phyloP scores from a whole-genome alignment of 257 asterid species.

The Nicotiana tomentosiformis region DNA sequence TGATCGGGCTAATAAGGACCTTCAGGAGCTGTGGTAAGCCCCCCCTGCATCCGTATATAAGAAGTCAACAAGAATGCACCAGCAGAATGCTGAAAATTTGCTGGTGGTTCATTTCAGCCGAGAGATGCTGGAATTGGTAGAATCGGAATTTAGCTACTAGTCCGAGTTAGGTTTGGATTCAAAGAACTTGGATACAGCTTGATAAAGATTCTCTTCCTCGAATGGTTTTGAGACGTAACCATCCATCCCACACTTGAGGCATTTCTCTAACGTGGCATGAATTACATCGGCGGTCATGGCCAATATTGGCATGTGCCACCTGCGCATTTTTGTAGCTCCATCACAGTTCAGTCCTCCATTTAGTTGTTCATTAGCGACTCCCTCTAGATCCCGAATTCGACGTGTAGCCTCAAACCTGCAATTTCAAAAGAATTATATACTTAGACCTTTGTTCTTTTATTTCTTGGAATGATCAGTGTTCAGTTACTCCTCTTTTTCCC shows the following conservation, averaged over 20 bases:
- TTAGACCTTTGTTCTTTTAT: neutral
- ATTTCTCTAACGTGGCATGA: conserved; percentile 71
- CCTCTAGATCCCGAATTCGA: conserved; percentile 68
- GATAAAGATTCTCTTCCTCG: conserved; percentile 73
- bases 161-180: conserved; percentile 30
- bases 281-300: conserved; percentile 98
- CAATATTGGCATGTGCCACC: conserved; percentile 75
- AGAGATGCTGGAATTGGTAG: neutral
- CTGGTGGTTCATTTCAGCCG: conserved; percentile 16
- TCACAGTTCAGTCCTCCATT: conserved; percentile 21
- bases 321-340: neutral
- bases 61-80: conserved; percentile 15
- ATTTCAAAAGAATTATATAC: neutral
- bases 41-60: too few species aligned
- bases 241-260: conserved; percentile 77
- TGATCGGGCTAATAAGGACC: neutral
- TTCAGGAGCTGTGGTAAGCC: too few species aligned
- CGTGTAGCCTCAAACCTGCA: conserved; percentile 86
- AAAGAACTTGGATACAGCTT: conserved; percentile 74
- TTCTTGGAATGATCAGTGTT: neutral
- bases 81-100: conserved; percentile 35
- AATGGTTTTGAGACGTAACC: conserved; percentile 90
- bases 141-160: conserved; percentile 9
- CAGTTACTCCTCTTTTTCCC: neutral
- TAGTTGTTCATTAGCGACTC: conserved; percentile 30